phyloP scores from a whole-genome alignment of 2,329 filamentous ascomycete species.

The Aspergillus japonicus region DNA sequence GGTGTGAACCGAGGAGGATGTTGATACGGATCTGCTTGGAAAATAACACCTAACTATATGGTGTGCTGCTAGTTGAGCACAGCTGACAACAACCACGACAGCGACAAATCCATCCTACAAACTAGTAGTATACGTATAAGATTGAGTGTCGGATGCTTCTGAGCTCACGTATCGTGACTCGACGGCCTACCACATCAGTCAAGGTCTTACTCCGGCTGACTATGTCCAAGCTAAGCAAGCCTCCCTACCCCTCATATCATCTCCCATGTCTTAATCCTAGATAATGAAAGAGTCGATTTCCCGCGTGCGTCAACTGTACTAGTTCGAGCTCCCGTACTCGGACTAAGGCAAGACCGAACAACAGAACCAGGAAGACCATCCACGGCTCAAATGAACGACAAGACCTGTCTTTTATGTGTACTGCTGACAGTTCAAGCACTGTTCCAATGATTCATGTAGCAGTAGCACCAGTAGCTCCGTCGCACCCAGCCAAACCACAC shows the following conservation, averaged over 20 bases:
- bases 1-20: slow-evolving; percentile 1
- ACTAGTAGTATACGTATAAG: too few species aligned
- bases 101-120: too few species aligned
- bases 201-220: neutral
- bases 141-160: too few species aligned
- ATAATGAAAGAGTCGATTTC: slow-evolving; percentile 1
- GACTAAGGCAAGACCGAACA: neutral
- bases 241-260: too few species aligned
- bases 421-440: neutral
- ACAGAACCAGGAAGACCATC: neutral
- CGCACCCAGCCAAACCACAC: neutral
- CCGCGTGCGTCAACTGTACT: neutral
- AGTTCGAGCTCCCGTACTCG: neutral
- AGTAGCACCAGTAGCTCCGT: neutral
- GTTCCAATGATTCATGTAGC: neutral
- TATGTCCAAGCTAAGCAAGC: neutral
- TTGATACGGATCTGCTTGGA: neutral
- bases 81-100: neutral
- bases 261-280: neutral
- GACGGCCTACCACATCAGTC: too few species aligned
- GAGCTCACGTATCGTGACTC: too few species aligned
- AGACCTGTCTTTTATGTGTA: neutral
- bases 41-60: neutral
- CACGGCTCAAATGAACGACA: neutral
- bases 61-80: neutral